Evolutionary conservation across 768 basidiomycete species (phyloP).

Genomic region (Cubamyces lactineus): DNA sequence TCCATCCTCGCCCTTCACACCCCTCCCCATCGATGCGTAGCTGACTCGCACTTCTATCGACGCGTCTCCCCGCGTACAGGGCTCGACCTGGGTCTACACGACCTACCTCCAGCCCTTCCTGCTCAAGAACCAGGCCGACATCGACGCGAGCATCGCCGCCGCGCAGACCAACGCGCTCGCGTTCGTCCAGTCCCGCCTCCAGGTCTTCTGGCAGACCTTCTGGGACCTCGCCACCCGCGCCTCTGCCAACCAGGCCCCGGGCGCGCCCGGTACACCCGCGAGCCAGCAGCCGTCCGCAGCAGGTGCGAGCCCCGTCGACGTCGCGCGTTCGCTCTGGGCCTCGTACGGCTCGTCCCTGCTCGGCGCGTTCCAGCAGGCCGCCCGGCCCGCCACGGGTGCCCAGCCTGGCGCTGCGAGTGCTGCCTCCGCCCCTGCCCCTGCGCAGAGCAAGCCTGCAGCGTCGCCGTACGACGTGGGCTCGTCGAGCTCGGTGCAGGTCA

Average conservation of each 20-base stretch:
- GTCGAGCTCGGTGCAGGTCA: constrained; percentile 23
- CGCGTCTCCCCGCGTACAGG: constrained; percentile 42
- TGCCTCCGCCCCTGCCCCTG: neutral
- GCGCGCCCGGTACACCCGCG: constrained; percentile 2
- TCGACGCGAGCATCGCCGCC: constrained; percentile 61
- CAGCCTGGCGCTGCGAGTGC: constrained; percentile 3
- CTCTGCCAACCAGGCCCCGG: constrained; percentile 19
- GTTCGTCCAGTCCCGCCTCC: constrained; percentile 58
- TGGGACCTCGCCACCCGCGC: constrained; percentile 48
- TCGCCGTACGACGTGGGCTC: constrained; percentile 24
- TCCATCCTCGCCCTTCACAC: neutral
- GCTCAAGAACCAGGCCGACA: constrained; percentile 55
- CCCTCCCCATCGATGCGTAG: neutral
- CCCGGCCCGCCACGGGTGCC: constrained; percentile 15
- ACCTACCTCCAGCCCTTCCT: constrained; percentile 65
- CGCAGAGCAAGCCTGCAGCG: constrained; percentile 3
- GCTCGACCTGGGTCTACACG: constrained; percentile 67
- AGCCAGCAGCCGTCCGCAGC: constrained; percentile 28
- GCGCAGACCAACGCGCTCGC: constrained; percentile 55
- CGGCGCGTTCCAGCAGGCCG: constrained; percentile 31
- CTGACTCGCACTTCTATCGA: neutral
- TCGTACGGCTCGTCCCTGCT: constrained; percentile 46
- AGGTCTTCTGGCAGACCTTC: constrained; percentile 51
- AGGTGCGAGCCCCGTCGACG: constrained; percentile 31
- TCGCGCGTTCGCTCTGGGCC: constrained; percentile 36